Evolutionary conservation across 2,329 filamentous ascomycete genomes (phyloP).

Genomic region (Allantophomopsis lycopodina): DNA sequence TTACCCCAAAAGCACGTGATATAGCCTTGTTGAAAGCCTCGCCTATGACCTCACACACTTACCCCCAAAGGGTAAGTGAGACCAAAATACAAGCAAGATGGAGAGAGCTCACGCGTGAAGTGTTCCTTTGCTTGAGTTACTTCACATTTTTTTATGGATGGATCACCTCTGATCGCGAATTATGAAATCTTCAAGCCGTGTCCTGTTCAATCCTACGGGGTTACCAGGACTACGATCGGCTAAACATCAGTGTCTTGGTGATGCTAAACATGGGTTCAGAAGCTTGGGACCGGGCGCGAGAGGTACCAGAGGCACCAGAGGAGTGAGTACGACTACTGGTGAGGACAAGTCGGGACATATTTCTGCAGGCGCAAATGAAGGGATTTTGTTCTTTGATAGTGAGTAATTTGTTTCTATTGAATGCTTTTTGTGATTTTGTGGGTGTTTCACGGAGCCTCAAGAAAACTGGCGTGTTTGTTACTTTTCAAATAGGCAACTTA

Average conservation of each 20-base stretch:
- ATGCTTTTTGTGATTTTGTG: background rate
- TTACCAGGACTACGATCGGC: conserved; percentile 16
- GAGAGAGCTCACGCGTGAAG: background rate
- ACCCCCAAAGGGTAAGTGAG: conserved; percentile 1
- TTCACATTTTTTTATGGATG: too few species aligned
- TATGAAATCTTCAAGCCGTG: conserved; percentile 7
- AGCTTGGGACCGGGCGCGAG: conserved; percentile 7
- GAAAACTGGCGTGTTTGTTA: background rate
- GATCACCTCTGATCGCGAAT: too few species aligned
- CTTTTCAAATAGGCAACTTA: too few species aligned
- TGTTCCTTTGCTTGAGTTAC: background rate
- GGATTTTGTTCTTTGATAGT: conserved; percentile 86
- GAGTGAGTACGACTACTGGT: conserved; percentile 32
- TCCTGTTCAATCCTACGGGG: conserved; percentile 20
- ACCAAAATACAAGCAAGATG: background rate
- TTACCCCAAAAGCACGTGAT: too few species aligned
- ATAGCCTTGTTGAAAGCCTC: too few species aligned
- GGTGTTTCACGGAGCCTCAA: background rate
- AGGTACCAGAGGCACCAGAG: conserved; percentile 14
- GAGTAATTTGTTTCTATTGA: conserved; percentile 17
- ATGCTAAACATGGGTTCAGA: conserved; percentile 6
- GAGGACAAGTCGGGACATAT: conserved; percentile 72
- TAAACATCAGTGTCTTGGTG: conserved; percentile 9
- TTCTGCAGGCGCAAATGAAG: conserved; percentile 58
- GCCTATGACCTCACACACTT: background rate